Percentiles rank a stretch among this genome's conserved stretches.
phyloP scores from a whole-genome alignment of 1,284 basidiomycete species.

The Cutaneotrichosporon dermatis region DNA sequence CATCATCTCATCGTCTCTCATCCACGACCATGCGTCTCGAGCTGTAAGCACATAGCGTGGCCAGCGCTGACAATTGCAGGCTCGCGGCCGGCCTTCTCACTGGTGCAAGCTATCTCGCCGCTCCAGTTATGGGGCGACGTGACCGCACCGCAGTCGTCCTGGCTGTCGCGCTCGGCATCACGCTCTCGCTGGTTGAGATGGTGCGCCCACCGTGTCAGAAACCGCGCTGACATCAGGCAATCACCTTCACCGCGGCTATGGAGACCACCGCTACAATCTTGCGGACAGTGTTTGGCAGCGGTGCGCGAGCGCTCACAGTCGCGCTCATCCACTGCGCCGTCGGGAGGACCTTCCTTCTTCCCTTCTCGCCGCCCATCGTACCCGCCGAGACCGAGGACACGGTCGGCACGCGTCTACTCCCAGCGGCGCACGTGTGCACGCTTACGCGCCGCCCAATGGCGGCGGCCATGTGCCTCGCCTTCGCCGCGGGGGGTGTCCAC shows the following conservation, averaged over 20 bases:
- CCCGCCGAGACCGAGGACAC: neutral
- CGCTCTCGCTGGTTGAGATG: neutral
- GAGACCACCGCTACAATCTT: neutral
- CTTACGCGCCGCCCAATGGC: conserved; percentile 26
- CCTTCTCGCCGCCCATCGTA: neutral
- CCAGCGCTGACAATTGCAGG: no score
- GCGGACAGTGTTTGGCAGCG: neutral
- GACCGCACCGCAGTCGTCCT: neutral
- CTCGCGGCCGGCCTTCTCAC: neutral
- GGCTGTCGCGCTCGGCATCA: neutral
- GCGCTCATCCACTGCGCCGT: conserved; percentile 1
- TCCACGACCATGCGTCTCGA: neutral
- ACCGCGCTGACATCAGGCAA: neutral
- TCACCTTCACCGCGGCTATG: neutral
- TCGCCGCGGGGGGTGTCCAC: neutral
- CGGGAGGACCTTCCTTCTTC: neutral
- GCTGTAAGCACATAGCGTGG: neutral
- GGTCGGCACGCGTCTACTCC: neutral
- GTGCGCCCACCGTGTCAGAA: no score
- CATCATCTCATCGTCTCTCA: neutral
- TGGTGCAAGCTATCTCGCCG: neutral
- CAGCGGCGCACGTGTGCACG: conserved; percentile 13
- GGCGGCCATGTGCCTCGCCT: conserved; percentile 23
- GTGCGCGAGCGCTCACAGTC: neutral
- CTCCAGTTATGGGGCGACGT: neutral